A percentile compares a stretch with the other conserved stretches of the same genome.
Evolutionary conservation across 306 rosid species (phyloP).

Genomic region (Malus sylvestris): DNA sequence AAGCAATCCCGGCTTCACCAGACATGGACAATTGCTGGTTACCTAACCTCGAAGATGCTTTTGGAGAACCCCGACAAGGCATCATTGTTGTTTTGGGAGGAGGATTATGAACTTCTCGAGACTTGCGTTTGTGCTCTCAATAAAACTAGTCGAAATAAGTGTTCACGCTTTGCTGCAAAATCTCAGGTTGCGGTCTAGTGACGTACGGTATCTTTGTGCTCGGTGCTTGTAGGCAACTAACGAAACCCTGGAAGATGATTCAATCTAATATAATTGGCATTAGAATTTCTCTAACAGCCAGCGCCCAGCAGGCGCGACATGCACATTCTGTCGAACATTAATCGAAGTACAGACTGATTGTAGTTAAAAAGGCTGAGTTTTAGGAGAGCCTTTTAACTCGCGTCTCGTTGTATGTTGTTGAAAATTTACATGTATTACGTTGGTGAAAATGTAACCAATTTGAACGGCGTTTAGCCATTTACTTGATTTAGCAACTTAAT

Average conservation of each 20-base stretch:
- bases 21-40: slow-evolving; percentile 81
- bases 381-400: slow-evolving; percentile 17
- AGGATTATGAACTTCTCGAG: slow-evolving; percentile 74
- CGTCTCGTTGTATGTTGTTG: background rate
- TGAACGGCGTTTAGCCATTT: background rate
- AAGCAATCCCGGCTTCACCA: slow-evolving; percentile 66
- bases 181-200: slow-evolving; percentile 37
- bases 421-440: background rate
- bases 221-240: background rate
- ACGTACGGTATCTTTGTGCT: background rate
- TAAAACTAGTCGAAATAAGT: slow-evolving; percentile 52
- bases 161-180: slow-evolving; percentile 48
- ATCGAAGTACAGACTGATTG: background rate
- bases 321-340: background rate
- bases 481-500: background rate
- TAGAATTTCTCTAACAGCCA: background rate
- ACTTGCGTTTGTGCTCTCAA: slow-evolving; percentile 63
- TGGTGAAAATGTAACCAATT: background rate
- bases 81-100: slow-evolving; percentile 77
- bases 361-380: slow-evolving; percentile 16
- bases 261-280: background rate
- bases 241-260: background rate
- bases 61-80: slow-evolving; percentile 69
- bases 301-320: background rate
- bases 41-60: slow-evolving; percentile 66